Conservation (phyloP, 2,329 filamentous ascomycete genomes). For the Ophioceras dolichostomum region DNA sequence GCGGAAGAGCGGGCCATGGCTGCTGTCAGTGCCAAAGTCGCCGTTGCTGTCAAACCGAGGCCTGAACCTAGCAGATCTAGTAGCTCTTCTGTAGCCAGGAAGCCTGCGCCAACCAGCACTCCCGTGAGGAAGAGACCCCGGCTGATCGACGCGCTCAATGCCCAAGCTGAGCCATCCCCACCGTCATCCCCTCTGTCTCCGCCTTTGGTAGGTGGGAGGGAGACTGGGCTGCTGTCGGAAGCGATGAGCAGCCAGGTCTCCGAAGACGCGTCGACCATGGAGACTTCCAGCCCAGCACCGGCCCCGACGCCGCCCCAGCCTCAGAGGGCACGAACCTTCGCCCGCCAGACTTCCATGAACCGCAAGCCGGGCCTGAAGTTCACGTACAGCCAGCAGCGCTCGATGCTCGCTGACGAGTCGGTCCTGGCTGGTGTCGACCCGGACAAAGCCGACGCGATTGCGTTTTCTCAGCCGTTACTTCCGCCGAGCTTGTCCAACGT, state of each 20-base stretch:
- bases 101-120: neutral
- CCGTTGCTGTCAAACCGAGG: too few relatives aligned
- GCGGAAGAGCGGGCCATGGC: too few relatives aligned
- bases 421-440: conserved; percentile 6
- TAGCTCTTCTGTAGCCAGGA: too few relatives aligned
- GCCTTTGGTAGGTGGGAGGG: too few relatives aligned
- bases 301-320: conserved; percentile 6
- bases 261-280: too few relatives aligned
- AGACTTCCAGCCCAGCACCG: too few relatives aligned
- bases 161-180: conserved; percentile 21
- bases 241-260: too few relatives aligned
- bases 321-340: conserved; percentile 9
- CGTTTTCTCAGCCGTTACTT: conserved; percentile 12
- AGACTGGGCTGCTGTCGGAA: too few relatives aligned
- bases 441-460: conserved; percentile 11
- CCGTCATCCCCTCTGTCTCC: conserved; percentile 1
- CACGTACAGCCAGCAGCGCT: conserved; percentile 24
- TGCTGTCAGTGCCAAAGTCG: too few relatives aligned
- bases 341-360: conserved; percentile 10
- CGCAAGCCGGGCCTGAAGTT: conserved; percentile 22
- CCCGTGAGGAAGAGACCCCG: conserved; percentile 11
- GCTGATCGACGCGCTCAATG: conserved; percentile 29
- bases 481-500: conserved; percentile 10
- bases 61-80: too few relatives aligned
- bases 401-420: conserved; percentile 21